Evolutionary conservation across 331 rosid species (phyloP), one percentile per base, ranked within the genome.

Genomic region (Spiraea crenata): DNA sequence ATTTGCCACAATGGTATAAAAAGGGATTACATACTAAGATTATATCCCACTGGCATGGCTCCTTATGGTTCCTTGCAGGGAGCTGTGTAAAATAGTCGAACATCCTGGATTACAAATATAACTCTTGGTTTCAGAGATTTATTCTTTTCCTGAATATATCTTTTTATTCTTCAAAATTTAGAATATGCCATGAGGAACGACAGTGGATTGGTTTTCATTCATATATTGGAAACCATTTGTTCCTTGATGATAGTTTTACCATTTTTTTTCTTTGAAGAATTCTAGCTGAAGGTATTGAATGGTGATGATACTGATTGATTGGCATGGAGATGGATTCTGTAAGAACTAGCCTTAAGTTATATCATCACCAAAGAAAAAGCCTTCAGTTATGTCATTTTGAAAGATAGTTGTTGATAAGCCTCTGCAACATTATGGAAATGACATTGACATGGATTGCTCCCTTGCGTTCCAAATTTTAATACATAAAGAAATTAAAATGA

Each of bases 271-370:
- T 25, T 11, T 40, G 48, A 40, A 25, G 69, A 44, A 34, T 56
- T 48, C 16, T 34, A 11, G 8, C 34, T 35, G 10, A n/a, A 35
- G 6, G 59, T 50, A 35, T 51, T 1, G 46, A 66, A 48, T 51
- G 57, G 38, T 35, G 45, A n/a, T 15, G 16, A 16, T n/a, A 16
- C n/a, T 37, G 60, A 67, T 67, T 51, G 19, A 11, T 67, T 15
- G 35, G 58, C 6, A 48, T 49, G 58, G 58, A 66, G 71, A 35
- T 67, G 38, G 63, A 68, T 64, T 39, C 35, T n/a, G 9, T 37
- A n/a, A 10, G 45, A 67, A 50, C 15, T 10, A n/a, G 10, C 44
- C 46, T 25, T 70, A 7, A 7, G 67, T 58, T 17, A 49, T 3
- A 50, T 19, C n/a, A 12, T 34, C 19, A 57, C 37, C 0, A 7